Percentiles rank a stretch among this genome's conserved stretches.
Evolutionary conservation across 495 filamentous ascomycete genomes (phyloP).

Genomic region (Neurospora sp.): DNA sequence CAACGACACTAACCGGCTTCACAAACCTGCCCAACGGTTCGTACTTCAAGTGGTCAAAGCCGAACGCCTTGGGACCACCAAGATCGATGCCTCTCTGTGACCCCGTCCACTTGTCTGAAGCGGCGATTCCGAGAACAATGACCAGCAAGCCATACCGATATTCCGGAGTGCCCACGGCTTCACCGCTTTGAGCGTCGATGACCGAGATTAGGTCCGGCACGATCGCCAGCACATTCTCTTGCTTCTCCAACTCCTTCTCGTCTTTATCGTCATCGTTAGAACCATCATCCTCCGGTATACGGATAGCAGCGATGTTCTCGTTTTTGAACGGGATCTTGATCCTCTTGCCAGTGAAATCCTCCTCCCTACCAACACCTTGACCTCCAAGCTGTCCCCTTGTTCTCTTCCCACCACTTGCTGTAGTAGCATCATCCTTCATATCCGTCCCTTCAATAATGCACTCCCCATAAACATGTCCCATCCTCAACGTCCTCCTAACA

Average conservation of each 20-base stretch:
- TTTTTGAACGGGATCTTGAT: constrained; percentile 56
- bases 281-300: constrained; percentile 13
- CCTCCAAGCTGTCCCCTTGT: not conserved
- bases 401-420: not conserved
- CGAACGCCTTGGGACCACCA: constrained; percentile 43
- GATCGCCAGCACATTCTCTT: constrained; percentile 41
- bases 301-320: constrained; percentile 49
- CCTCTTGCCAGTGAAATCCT: constrained; percentile 19
- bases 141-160: constrained; percentile 51
- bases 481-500: constrained; percentile 44
- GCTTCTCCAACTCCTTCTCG: constrained; percentile 15
- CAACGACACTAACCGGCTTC: constrained; percentile 42
- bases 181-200: constrained; percentile 49
- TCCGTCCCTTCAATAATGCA: constrained; percentile 42
- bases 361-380: not conserved
- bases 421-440: constrained; percentile 10
- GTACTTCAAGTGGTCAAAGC: constrained; percentile 39
- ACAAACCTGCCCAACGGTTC: constrained; percentile 38
- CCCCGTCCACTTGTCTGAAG: constrained; percentile 46
- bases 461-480: constrained; percentile 45
- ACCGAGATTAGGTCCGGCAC: constrained; percentile 54
- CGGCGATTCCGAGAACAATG: constrained; percentile 45
- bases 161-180: constrained; percentile 50
- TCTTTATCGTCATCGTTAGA: not conserved
- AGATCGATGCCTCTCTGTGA: constrained; percentile 39